phyloP scores from a whole-genome alignment of 768 basidiomycete genomes.

The Boletus fagicola region DNA sequence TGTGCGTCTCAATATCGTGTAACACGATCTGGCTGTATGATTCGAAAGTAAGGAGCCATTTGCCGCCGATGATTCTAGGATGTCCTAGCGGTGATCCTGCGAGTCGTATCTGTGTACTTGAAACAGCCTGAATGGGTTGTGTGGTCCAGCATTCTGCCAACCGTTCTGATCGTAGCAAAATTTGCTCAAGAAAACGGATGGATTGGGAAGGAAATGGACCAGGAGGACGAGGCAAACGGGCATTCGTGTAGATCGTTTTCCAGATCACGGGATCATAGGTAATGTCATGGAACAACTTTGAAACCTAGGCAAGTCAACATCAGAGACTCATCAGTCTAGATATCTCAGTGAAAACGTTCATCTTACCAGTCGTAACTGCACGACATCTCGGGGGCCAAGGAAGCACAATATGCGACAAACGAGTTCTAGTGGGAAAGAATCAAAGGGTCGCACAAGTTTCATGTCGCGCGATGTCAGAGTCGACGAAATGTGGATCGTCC shows the following conservation, averaged over 20 bases:
- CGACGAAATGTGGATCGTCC: neutral
- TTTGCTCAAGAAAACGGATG: constrained; percentile 6
- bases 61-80: constrained; percentile 5
- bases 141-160: constrained; percentile 7
- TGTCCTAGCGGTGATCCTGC: neutral
- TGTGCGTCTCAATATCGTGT: neutral
- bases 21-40: neutral
- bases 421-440: neutral
- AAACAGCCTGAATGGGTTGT: constrained; percentile 4
- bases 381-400: neutral
- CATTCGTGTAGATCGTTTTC: constrained; percentile 5
- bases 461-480: neutral
- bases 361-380: neutral
- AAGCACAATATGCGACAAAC: neutral
- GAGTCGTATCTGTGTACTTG: neutral
- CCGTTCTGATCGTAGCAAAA: constrained; percentile 2
- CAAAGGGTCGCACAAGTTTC: neutral
- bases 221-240: constrained; percentile 3
- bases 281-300: constrained; percentile 4
- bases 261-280: constrained; percentile 2
- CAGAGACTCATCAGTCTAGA: neutral
- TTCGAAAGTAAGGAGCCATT: constrained; percentile 7
- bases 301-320: neutral
- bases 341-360: neutral
- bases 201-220: constrained; percentile 11